These are phyloP conservation scores for Ogataea methylovora DNA, from an alignment of 805 yeast species.

Conservation along the genomic window DNA sequence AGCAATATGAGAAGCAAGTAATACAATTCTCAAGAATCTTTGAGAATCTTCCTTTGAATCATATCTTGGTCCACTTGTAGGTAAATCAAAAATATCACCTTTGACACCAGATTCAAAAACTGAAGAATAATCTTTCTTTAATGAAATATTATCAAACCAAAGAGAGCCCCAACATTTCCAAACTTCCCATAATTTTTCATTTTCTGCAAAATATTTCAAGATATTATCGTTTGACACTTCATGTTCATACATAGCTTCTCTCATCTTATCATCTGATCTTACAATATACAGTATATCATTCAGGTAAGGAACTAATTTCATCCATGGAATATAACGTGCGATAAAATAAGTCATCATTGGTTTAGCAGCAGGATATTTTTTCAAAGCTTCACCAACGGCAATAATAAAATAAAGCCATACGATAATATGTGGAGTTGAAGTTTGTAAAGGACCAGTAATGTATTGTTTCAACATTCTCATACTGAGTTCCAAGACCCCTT, in stretches of 20 bases:
- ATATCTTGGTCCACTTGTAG: slow-evolving; percentile 53
- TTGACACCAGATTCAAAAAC: slow-evolving; percentile 49
- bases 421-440: slow-evolving; percentile 64
- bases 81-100: slow-evolving; percentile 54
- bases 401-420: slow-evolving; percentile 72
- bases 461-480: slow-evolving; percentile 61
- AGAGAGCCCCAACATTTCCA: slow-evolving; percentile 84
- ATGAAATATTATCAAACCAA: slow-evolving; percentile 60
- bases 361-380: slow-evolving; percentile 36
- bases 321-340: slow-evolving; percentile 61
- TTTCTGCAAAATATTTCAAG: slow-evolving; percentile 43
- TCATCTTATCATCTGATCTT: slow-evolving; percentile 16
- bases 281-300: slow-evolving; percentile 44
- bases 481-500: slow-evolving; percentile 61
- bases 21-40: slow-evolving; percentile 42
- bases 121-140: slow-evolving; percentile 45
- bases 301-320: slow-evolving; percentile 51
- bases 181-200: slow-evolving; percentile 64
- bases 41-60: slow-evolving; percentile 39
- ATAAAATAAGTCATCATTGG: slow-evolving; percentile 44
- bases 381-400: slow-evolving; percentile 51
- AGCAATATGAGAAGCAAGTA: slow-evolving; percentile 44
- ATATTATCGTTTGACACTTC: slow-evolving; percentile 25
- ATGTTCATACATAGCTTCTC: slow-evolving; percentile 8
- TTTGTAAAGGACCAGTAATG: slow-evolving; percentile 61